Base-by-base conservation (phyloP, 768 basidiomycete species). In the Suillus lakei region DNA sequence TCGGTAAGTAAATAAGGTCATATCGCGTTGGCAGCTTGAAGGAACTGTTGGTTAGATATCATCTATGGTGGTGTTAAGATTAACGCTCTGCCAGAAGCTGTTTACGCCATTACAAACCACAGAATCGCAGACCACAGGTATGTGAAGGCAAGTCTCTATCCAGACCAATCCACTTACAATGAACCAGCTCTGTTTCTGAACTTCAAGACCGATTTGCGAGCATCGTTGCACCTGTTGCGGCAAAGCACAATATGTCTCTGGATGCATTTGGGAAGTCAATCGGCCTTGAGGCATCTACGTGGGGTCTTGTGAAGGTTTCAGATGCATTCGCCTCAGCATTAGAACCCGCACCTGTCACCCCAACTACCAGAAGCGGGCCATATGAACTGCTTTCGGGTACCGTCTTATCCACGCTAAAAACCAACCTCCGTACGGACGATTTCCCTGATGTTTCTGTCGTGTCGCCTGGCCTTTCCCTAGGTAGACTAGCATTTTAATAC, bases 1-100 rank as follows among this genome's bases (percentile, higher is more conserved):
- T 74, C 18, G 69, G 74, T 77, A 32, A 51, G 72, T 64, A 71
- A 72, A 9, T 69, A 76, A 60, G 75, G 69, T 1, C 72, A 75
- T 4, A 70, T 76, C 43, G 69, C 73, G 65, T 77, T 46, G 7
- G 70, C 65, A 3, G 30, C 64, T 8, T 26, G 72, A 13, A 58
- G n/a, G 66, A n/a, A 74, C 74, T 6, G 75, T 80, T 3, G 77
- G 2, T 76, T 77, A 68, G 83, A 85, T 63, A 68, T 86, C 10
- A 74, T 85, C 51, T 67, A 73, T 26, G 81, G 81, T 16, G 80
- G 77, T 15, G 76, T 78, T 1, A 85, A 86, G 74, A 73, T 78
- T 50, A 84, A 85, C 64, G 82, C 83, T 1, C 74, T 86, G 13
- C 82, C 83, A 0, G 84, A 85, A 66, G 73, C 72, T 38, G 79